Conservation (phyloP, 495 filamentous ascomycete genomes). For the Mytilinidion resinicola region DNA sequence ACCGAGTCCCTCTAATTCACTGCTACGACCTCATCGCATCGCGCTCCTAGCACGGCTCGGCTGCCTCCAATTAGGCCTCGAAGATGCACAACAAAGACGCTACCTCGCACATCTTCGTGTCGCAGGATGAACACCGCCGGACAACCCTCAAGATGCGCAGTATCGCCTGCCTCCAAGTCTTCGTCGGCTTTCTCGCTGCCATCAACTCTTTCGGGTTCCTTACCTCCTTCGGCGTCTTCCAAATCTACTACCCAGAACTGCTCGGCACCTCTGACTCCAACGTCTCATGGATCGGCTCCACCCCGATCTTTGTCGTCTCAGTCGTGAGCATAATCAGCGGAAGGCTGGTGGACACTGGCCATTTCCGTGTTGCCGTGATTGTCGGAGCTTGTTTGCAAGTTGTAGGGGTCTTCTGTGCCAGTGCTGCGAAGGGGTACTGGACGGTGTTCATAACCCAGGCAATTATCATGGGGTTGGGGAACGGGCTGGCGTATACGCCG, state of each 20-base stretch:
- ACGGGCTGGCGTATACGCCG: background rate
- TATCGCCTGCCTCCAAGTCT: background rate
- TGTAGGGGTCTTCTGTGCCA: background rate
- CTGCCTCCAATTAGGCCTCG: too few relatives aligned
- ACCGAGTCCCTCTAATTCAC: too few relatives aligned
- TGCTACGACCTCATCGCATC: too few relatives aligned
- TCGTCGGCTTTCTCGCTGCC: background rate
- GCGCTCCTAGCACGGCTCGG: too few relatives aligned
- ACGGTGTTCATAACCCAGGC: background rate
- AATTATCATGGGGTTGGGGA: background rate
- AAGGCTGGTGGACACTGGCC: background rate
- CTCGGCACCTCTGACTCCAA: background rate
- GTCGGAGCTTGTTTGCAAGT: background rate
- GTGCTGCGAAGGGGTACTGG: background rate
- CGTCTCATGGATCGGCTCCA: background rate
- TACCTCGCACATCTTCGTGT: too few relatives aligned
- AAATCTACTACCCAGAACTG: background rate
- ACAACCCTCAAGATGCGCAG: too few relatives aligned
- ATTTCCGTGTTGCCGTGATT: background rate
- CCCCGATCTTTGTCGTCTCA: background rate
- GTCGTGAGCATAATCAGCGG: background rate
- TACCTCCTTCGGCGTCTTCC: background rate
- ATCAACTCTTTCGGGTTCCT: background rate
- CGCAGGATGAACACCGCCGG: too few relatives aligned
- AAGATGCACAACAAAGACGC: too few relatives aligned